Percentiles rank a stretch among this genome's conserved stretches.
Conservation (phyloP, 441 rosid genomes). For the Brassica hybrid region DNA sequence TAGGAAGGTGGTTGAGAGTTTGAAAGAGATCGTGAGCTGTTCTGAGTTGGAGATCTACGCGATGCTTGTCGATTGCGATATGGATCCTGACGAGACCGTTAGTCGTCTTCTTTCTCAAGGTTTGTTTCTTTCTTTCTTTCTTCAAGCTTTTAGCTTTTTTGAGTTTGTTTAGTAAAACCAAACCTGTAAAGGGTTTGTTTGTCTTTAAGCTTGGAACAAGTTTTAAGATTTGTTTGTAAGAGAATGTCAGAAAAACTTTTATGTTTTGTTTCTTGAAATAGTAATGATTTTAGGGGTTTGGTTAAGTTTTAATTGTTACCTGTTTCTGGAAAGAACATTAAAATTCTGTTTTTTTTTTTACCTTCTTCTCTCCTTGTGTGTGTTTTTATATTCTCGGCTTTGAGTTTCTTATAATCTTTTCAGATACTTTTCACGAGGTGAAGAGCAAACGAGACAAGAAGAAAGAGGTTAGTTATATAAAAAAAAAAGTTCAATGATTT, state of each 20-base stretch:
- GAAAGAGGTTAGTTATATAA: slow-evolving; percentile 53
- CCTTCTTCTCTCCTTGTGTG: not conserved
- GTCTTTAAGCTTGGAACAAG: not conserved
- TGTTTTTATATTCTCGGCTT: not conserved
- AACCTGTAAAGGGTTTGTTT: no score
- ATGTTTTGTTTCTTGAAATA: not conserved
- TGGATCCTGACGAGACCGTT: slow-evolving; percentile 95
- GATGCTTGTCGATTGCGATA: slow-evolving; percentile 83
- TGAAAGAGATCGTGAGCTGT: slow-evolving; percentile 89
- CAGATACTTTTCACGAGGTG: slow-evolving; percentile 94
- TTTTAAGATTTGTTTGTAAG: slow-evolving; percentile 24
- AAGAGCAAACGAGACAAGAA: slow-evolving; percentile 94
- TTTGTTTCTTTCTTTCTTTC: slow-evolving; percentile 12
- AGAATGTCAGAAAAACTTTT: slow-evolving; percentile 16
- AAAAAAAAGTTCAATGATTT: not conserved
- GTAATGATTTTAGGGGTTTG: slow-evolving; percentile 3
- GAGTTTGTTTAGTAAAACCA: no score
- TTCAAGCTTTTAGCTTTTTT: not conserved
- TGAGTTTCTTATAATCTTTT: slow-evolving; percentile 19
- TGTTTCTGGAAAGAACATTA: slow-evolving; percentile 8
- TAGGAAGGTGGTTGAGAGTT: slow-evolving; percentile 80
- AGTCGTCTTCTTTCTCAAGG: slow-evolving; percentile 93
- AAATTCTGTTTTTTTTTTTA: not conserved
- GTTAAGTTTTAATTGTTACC: not conserved
- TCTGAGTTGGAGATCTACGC: slow-evolving; percentile 91